These are phyloP conservation scores for Hypoxylon rubiginosum DNA, from an alignment of 2,329 filamentous ascomycete species.

Conservation along the genomic window DNA sequence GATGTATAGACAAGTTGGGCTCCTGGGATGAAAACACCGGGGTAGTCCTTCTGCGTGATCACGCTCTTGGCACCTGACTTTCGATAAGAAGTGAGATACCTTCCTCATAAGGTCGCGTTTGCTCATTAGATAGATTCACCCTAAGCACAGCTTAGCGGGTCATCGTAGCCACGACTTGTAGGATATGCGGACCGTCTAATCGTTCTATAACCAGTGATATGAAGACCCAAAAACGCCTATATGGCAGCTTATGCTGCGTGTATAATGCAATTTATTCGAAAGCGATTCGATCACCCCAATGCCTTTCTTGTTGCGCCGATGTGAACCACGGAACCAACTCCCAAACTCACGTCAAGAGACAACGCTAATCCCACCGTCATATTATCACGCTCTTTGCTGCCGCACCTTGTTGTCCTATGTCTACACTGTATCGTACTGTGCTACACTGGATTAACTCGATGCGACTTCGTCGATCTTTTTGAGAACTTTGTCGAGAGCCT, in stretches of 20 bases:
- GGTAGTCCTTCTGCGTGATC: not conserved
- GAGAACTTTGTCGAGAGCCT: slow-evolving; percentile 70
- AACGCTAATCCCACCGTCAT: slow-evolving; percentile 28
- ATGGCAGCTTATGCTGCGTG: slow-evolving; percentile 29
- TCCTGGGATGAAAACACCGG: not conserved
- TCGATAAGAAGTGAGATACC: slow-evolving; percentile 10
- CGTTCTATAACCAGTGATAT: slow-evolving; percentile 33
- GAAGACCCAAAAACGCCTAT: slow-evolving; percentile 31
- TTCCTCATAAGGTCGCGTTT: slow-evolving; percentile 22
- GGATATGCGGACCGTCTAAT: slow-evolving; percentile 18
- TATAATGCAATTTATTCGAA: slow-evolving; percentile 34
- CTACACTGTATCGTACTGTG: slow-evolving; percentile 19
- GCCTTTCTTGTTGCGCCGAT: slow-evolving; percentile 38
- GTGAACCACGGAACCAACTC: slow-evolving; percentile 36
- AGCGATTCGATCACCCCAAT: slow-evolving; percentile 26
- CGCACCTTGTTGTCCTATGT: slow-evolving; percentile 21
- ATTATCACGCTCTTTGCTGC: slow-evolving; percentile 9
- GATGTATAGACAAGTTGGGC: not conserved
- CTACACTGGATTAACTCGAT: slow-evolving; percentile 38
- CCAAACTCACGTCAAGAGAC: slow-evolving; percentile 27
- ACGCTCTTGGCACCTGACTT: slow-evolving; percentile 6
- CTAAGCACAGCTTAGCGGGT: slow-evolving; percentile 21
- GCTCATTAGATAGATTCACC: slow-evolving; percentile 15
- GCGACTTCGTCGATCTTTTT: slow-evolving; percentile 64
- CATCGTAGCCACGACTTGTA: slow-evolving; percentile 8